These are phyloP conservation scores for Kluyveromyces dobzhanskii DNA, from an alignment of 805 yeast species.

Conservation along the genomic window DNA sequence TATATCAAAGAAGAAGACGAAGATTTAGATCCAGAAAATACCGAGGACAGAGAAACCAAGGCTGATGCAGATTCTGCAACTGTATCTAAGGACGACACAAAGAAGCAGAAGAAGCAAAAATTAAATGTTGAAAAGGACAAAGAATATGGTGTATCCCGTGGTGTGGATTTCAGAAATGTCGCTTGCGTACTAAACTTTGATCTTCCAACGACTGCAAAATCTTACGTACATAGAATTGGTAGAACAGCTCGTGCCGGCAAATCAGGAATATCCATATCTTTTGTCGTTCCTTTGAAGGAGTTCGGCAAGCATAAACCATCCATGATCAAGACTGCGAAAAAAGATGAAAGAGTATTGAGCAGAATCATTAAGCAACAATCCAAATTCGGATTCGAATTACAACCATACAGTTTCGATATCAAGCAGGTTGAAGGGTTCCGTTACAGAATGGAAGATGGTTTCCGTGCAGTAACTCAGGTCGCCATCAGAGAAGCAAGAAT, in stretches of 20 bases:
- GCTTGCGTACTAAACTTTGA: conserved; percentile 96
- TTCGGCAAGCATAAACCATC: conserved; percentile 87
- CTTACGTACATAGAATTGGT: conserved; percentile 90
- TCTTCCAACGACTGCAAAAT: conserved; percentile 78
- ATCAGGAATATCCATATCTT: conserved; percentile 89
- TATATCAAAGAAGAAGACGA: conserved; percentile 44
- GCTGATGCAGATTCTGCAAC: background rate
- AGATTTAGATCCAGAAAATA: conserved; percentile 12
- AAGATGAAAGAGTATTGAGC: conserved; percentile 77
- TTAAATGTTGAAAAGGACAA: conserved; percentile 39
- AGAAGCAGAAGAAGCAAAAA: conserved; percentile 21
- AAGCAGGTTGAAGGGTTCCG: conserved; percentile 92
- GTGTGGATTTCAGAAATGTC: conserved; percentile 92
- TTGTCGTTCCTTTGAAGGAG: conserved; percentile 75
- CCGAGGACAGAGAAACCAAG: conserved; percentile 12
- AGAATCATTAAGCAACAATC: conserved; percentile 72
- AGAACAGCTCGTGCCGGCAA: conserved; percentile 98
- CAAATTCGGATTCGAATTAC: conserved; percentile 61
- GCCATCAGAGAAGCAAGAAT: conserved; percentile 91
- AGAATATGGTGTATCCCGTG: conserved; percentile 93
- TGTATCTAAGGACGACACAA: conserved; percentile 9
- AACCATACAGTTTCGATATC: conserved; percentile 87
- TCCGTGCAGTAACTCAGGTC: conserved; percentile 84
- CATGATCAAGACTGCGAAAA: conserved; percentile 55
- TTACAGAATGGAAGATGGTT: conserved; percentile 94